Evolutionary conservation across 768 basidiomycete species (phyloP).

Genomic region (Suillus cothurnatus): DNA sequence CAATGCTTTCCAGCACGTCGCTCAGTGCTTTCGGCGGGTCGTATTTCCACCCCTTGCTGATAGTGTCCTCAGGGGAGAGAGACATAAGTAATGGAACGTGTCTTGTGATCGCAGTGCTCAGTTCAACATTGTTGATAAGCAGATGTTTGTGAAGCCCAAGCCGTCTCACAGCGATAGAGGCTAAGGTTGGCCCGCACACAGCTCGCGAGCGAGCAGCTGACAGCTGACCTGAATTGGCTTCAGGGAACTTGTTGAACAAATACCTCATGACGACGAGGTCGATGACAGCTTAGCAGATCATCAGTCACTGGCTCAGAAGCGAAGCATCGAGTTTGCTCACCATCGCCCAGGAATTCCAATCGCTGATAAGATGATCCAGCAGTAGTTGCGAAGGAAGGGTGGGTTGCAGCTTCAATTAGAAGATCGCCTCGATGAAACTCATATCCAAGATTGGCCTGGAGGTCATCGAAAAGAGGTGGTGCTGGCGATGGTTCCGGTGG

Average conservation of each 20-base stretch:
- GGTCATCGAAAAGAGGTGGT: conserved; percentile 48
- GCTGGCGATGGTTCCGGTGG: conserved; percentile 34
- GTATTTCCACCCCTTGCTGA: conserved; percentile 74
- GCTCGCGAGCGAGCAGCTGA: conserved; percentile 69
- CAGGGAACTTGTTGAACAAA: conserved; percentile 68
- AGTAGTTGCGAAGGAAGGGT: conserved; percentile 68
- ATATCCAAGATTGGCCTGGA: conserved; percentile 74
- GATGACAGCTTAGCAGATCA: conserved; percentile 54
- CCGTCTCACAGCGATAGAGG: conserved; percentile 64
- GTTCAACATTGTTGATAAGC: conserved; percentile 67
- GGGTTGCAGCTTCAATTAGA: conserved; percentile 80
- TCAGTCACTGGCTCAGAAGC: conserved; percentile 10
- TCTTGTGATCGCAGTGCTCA: conserved; percentile 62
- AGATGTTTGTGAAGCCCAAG: conserved; percentile 71
- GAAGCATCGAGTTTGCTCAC: conserved; percentile 44
- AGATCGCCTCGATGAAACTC: conserved; percentile 62
- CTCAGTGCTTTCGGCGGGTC: conserved; percentile 86
- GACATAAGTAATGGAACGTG: conserved; percentile 62
- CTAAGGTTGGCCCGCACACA: conserved; percentile 74
- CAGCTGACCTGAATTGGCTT: conserved; percentile 76
- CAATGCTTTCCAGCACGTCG: conserved; percentile 82
- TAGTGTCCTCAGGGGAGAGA: conserved; percentile 60
- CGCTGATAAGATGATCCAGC: conserved; percentile 76
- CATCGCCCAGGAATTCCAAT: conserved; percentile 88
- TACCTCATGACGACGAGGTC: conserved; percentile 74